phyloP scores from a whole-genome alignment of 2,329 filamentous ascomycete species.

The Cryphonectria radicalis region DNA sequence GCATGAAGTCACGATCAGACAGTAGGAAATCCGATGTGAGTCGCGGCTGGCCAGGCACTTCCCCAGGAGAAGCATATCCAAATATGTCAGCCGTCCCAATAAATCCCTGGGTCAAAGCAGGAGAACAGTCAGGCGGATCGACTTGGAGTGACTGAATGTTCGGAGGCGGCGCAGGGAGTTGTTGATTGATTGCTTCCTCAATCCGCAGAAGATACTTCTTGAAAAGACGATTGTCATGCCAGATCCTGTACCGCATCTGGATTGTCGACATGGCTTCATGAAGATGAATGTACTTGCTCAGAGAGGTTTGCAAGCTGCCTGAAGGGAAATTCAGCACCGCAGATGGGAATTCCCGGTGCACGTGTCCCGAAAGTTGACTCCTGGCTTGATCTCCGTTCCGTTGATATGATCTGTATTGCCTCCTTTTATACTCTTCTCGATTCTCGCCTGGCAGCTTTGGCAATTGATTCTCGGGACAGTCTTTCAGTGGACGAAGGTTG shows the following conservation, averaged over 20 bases:
- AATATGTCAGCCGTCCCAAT: not conserved
- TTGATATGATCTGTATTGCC: not conserved
- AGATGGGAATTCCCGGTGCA: not conserved
- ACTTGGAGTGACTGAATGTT: not conserved
- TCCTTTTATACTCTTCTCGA: rapidly evolving
- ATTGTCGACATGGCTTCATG: not conserved
- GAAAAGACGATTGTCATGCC: conserved; percentile 6
- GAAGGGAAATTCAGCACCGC: too few species aligned
- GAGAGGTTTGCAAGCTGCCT: not conserved
- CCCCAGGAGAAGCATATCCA: not conserved
- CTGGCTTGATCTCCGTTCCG: not conserved
- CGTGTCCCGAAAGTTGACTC: not conserved
- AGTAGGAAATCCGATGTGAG: not conserved
- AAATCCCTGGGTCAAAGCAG: not conserved
- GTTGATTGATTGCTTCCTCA: not conserved
- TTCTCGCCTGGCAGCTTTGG: not conserved
- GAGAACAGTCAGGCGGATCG: not conserved
- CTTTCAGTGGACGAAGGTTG: not conserved
- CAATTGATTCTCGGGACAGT: not conserved
- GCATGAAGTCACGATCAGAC: not conserved
- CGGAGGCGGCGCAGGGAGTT: not conserved
- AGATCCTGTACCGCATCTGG: not conserved
- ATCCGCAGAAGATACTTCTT: not conserved
- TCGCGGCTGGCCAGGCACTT: not conserved
- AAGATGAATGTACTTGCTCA: not conserved